Conservation (phyloP, 768 basidiomycete species). For the Multifurca ochricompacta region DNA sequence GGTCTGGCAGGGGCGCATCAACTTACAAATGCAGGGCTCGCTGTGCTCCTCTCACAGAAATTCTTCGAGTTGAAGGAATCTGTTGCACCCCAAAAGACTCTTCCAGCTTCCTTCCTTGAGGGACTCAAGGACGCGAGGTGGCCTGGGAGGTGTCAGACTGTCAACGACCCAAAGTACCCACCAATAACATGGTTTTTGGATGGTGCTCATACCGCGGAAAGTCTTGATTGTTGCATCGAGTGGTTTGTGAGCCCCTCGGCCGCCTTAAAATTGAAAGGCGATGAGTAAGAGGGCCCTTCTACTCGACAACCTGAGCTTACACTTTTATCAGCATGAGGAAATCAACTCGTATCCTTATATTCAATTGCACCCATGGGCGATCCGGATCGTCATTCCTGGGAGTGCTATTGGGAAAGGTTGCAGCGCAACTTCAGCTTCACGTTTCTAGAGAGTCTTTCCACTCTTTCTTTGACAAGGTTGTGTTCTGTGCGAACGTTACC, state of each 20-base stretch:
- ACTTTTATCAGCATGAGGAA: slow-evolving; percentile 22
- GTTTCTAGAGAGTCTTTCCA: slow-evolving; percentile 32
- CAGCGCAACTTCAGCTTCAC: slow-evolving; percentile 38
- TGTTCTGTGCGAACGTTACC: slow-evolving; percentile 96
- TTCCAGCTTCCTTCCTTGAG: slow-evolving; percentile 47
- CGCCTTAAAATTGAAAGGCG: slow-evolving; percentile 32
- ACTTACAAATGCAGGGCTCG: slow-evolving; percentile 78
- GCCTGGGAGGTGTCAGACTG: slow-evolving; percentile 92
- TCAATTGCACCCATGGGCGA: slow-evolving; percentile 92
- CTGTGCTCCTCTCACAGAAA: slow-evolving; percentile 58
- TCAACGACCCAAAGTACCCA: slow-evolving; percentile 48
- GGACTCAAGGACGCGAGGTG: slow-evolving; percentile 70
- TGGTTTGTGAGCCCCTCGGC: slow-evolving; percentile 74
- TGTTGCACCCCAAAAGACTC: slow-evolving; percentile 24
- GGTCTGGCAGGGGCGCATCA: slow-evolving; percentile 87
- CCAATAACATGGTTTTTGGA: slow-evolving; percentile 82
- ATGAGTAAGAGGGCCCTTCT: slow-evolving; percentile 3
- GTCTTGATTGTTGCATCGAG: slow-evolving; percentile 74
- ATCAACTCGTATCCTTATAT: slow-evolving; percentile 60
- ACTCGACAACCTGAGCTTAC: not conserved
- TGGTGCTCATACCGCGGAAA: slow-evolving; percentile 93
- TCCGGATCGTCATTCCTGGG: slow-evolving; percentile 67
- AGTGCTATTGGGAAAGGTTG: slow-evolving; percentile 46
- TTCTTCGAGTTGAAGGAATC: slow-evolving; percentile 44
- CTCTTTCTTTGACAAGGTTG: slow-evolving; percentile 70